Evolutionary conservation across 2,329 filamentous ascomycete genomes (phyloP).

Genomic region (Arthrobotrys conoides): DNA sequence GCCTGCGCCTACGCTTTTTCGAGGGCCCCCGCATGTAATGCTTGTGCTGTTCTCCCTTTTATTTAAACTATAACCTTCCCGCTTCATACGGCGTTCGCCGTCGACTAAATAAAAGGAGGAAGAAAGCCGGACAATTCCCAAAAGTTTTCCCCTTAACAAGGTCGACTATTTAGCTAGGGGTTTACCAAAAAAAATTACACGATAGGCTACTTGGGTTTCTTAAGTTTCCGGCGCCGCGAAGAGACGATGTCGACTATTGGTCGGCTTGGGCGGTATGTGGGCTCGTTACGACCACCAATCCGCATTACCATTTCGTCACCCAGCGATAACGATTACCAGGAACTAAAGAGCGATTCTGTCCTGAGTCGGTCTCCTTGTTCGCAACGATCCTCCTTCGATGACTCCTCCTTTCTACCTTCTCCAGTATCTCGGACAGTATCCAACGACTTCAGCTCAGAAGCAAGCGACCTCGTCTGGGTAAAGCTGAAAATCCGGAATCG

Average conservation of each 20-base stretch:
- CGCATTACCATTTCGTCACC: conserved; percentile 48
- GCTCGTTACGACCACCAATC: conserved; percentile 46
- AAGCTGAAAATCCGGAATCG: conserved; percentile 51
- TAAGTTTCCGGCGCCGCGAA: conserved; percentile 5
- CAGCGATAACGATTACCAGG: conserved; percentile 56
- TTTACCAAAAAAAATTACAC: background rate
- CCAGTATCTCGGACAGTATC: conserved; percentile 40
- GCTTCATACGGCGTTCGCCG: background rate
- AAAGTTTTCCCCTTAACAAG: conserved; percentile 16
- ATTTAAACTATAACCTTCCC: background rate
- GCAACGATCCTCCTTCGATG: conserved; percentile 48
- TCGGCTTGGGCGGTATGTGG: conserved; percentile 52
- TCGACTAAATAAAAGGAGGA: background rate
- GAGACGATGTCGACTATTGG: conserved; percentile 55
- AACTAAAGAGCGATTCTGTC: conserved; percentile 49
- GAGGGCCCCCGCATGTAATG: background rate
- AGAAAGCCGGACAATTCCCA: background rate
- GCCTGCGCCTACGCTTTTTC: conserved; percentile 1
- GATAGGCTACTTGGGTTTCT: conserved; percentile 8
- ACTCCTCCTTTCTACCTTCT: conserved; percentile 48
- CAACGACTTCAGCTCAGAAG: conserved; percentile 45
- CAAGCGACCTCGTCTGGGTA: conserved; percentile 46
- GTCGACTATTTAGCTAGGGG: background rate
- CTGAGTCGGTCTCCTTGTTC: conserved; percentile 50
- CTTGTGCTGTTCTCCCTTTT: background rate